Evolutionary conservation across 208 protist genomes (phyloP).

Genomic region (Trypanosoma scelopori): DNA sequence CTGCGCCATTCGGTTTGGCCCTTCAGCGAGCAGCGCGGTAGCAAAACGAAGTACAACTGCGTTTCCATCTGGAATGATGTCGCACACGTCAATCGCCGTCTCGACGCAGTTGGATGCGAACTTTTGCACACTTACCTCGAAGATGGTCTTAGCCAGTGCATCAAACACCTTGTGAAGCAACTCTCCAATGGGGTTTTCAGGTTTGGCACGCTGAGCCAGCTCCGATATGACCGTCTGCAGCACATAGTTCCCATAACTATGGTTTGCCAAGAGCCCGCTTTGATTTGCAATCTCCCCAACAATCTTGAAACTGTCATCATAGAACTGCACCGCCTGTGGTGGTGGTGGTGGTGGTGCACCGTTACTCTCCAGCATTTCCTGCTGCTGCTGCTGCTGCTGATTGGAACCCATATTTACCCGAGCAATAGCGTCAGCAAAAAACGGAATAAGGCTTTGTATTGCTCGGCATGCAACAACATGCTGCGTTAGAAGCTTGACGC

Average conservation of each 20-base stretch:
- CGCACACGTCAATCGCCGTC: slow-evolving; percentile 47
- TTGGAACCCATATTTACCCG: slow-evolving; percentile 35
- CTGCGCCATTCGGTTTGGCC: slow-evolving; percentile 37
- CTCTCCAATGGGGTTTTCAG: slow-evolving; percentile 42
- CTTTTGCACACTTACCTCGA: slow-evolving; percentile 69
- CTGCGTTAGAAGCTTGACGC: slow-evolving; percentile 59
- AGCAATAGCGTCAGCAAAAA: slow-evolving; percentile 71
- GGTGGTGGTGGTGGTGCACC: slow-evolving; percentile 24
- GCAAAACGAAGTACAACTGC: slow-evolving; percentile 52
- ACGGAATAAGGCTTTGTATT: slow-evolving; percentile 64
- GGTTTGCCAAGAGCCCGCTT: slow-evolving; percentile 36
- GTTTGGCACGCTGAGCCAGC: slow-evolving; percentile 50
- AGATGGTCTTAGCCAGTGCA: slow-evolving; percentile 51
- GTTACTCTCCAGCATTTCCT: no score
- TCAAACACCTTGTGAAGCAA: slow-evolving; percentile 54
- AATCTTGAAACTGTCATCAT: slow-evolving; percentile 46
- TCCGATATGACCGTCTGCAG: slow-evolving; percentile 68
- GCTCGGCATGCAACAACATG: slow-evolving; percentile 73
- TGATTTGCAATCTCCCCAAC: slow-evolving; percentile 40
- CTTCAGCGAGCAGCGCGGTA: slow-evolving; percentile 47
- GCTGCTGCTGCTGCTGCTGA: slow-evolving; percentile 30
- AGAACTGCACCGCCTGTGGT: slow-evolving; percentile 26
- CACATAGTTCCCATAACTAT: slow-evolving; percentile 70
- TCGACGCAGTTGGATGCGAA: slow-evolving; percentile 86
- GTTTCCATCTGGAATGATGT: slow-evolving; percentile 35